These are phyloP conservation scores for sweet orange (Citrus sinensis) DNA, from an alignment of 345 rosid species.

Conservation along the genomic window DNA sequence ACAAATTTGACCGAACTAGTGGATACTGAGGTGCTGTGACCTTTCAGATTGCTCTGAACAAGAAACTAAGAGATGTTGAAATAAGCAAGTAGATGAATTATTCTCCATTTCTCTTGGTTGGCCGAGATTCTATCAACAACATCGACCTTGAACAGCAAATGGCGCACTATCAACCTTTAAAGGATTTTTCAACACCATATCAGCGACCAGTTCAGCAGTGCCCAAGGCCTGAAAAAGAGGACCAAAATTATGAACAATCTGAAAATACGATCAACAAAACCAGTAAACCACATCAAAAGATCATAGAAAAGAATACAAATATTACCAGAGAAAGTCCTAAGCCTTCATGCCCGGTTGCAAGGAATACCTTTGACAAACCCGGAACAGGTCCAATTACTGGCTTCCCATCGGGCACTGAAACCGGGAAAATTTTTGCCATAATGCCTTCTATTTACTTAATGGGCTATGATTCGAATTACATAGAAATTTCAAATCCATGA, in stretches of 20 bases:
- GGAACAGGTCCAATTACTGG: conserved; percentile 79
- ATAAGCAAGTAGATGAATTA: not conserved
- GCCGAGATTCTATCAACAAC: conserved; percentile 21
- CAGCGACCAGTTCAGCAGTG: conserved; percentile 82
- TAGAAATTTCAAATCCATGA: not conserved
- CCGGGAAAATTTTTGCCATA: conserved; percentile 4
- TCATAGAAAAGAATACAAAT: not conserved
- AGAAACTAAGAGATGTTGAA: not conserved
- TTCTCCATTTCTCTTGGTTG: conserved; percentile 7
- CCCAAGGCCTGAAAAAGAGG: conserved; percentile 65
- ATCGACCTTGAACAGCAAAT: conserved; percentile 52
- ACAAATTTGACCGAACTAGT: not conserved
- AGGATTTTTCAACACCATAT: conserved; percentile 67
- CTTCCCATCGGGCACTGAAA: conserved; percentile 89
- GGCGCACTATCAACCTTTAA: conserved; percentile 39
- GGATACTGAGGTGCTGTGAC: not conserved
- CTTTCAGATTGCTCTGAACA: not conserved
- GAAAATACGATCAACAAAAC: too few relatives aligned
- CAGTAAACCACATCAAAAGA: too few relatives aligned
- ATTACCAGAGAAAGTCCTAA: conserved; percentile 86
- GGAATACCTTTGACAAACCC: conserved; percentile 54
- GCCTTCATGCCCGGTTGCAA: conserved; percentile 97
- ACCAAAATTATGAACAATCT: conserved; percentile 10
- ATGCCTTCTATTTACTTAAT: too few relatives aligned
- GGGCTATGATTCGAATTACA: too few relatives aligned